phyloP scores from a whole-genome alignment of 331 rosid genomes.

The Telfairia occidentalis region DNA sequence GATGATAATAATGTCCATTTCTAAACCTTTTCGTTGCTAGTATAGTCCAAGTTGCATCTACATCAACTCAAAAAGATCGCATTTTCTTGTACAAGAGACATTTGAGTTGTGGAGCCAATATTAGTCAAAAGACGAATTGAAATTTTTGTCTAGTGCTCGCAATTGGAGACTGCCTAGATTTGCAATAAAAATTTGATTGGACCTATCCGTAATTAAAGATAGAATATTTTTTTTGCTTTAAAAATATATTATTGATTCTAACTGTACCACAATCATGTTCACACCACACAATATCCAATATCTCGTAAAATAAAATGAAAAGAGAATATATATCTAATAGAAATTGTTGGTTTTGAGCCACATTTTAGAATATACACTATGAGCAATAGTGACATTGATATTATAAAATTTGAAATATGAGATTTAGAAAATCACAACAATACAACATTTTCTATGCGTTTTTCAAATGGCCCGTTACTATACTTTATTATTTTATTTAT shows the following conservation, averaged over 20 bases:
- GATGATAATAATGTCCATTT: not conserved
- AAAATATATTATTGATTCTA: not conserved
- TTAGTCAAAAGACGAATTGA: no score
- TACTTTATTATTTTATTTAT: no score
- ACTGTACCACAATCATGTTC: not conserved
- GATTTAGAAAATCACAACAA: not conserved
- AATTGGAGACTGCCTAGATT: not conserved
- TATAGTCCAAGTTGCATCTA: not conserved
- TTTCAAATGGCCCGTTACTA: not conserved
- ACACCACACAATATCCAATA: not conserved
- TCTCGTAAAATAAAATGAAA: not conserved
- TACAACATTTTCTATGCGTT: not conserved
- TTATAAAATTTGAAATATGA: constrained; percentile 1
- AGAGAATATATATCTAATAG: not conserved
- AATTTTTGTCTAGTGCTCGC: not conserved
- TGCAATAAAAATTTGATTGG: not conserved
- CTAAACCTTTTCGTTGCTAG: not conserved
- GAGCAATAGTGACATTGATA: not conserved
- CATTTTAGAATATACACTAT: not conserved
- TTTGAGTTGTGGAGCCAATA: not conserved
- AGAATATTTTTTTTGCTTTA: not conserved
- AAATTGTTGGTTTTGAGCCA: not conserved
- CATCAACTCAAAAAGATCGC: not conserved
- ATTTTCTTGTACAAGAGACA: not conserved
- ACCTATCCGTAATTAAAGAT: not conserved